Base-by-base conservation (phyloP, 1,139 yeast species). In the Sugiyamaella neomexicana region DNA sequence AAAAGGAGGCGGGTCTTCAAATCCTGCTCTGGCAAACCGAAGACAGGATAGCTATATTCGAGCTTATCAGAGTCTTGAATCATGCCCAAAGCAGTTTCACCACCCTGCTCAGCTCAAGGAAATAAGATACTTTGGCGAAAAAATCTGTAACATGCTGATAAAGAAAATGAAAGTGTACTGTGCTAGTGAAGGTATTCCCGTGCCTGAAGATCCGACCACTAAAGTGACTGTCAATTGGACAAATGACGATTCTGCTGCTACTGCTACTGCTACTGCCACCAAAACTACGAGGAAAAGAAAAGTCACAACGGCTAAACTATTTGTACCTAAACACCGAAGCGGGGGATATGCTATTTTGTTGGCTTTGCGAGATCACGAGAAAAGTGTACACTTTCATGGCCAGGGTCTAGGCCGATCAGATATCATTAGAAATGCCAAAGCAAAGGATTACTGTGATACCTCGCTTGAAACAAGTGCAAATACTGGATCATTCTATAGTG, bases 281-380 rank as follows among this genome's bases (percentile, higher is more conserved):
- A 31, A 57, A 52, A 15, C 46, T 51, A 16, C 57, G 1, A 42
- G 37, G 20, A 70, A 67, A 55, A 66, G 64, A 53, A 56, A 68
- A 42, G 57, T 59, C 17, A 56, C 53, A 31, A 27, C 46, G n/a
- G 29, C 65, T 42, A 74, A 76, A 55, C 73, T 70, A 42, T 93
- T 89, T 67, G 78, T 91, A 0, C 99, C 99, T 0, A 77, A 78
- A 45, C 82, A 82, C 59, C 74, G 95, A 41, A 82, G 96, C 0
- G 97, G 98, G 0, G 95, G 90, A 0, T 93, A 87, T 71, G 97
- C 95, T 0, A 86, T 93, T 5, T 65, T 93, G 38, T 61, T 90
- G 17, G 86, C 86, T 0, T 70, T 93, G 12, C 75, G 80, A 52
- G 74, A 81, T 43, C 69, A 78, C 31, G 93, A 86, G 63, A 40